A percentile compares a stretch with the other conserved stretches of the same genome.
These are phyloP conservation scores for Coemansia pectinata DNA, from an alignment of 192 early-diverging fungal species.

Conservation along the genomic window DNA sequence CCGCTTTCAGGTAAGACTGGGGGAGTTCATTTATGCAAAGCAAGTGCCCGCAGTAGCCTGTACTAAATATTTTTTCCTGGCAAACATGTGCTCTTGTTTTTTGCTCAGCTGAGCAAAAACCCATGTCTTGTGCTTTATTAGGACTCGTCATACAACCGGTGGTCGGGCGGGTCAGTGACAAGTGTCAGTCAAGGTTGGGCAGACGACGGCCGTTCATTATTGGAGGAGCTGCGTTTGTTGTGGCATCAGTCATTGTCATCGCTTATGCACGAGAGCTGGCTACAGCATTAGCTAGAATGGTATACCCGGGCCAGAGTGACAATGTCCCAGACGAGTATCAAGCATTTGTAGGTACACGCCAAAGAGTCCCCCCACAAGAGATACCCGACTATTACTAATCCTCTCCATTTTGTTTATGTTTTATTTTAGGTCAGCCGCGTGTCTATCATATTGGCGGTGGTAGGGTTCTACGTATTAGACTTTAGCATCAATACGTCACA, in stretches of 20 bases:
- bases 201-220: conserved; percentile 86
- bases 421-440: conserved; percentile 13
- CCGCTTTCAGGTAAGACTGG: conserved; percentile 66
- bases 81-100: background rate
- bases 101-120: background rate
- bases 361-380: background rate
- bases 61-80: background rate
- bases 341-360: conserved; percentile 21
- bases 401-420: too few relatives aligned
- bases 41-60: background rate
- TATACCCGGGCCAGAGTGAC: background rate
- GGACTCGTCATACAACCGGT: conserved; percentile 74
- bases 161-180: conserved; percentile 83
- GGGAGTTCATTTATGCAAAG: background rate
- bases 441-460: conserved; percentile 75
- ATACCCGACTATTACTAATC: background rate
- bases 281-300: conserved; percentile 9
- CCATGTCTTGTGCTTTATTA: background rate
- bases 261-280: conserved; percentile 49
- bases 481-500: conserved; percentile 92
- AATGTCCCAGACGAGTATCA: background rate
- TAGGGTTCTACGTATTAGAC: conserved; percentile 87
- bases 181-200: conserved; percentile 65
- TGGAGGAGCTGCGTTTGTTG: conserved; percentile 59
- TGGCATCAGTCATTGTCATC: conserved; percentile 37